Base-by-base conservation (phyloP, 2,329 filamentous ascomycete genomes). In the Colletotrichum costaricense region DNA sequence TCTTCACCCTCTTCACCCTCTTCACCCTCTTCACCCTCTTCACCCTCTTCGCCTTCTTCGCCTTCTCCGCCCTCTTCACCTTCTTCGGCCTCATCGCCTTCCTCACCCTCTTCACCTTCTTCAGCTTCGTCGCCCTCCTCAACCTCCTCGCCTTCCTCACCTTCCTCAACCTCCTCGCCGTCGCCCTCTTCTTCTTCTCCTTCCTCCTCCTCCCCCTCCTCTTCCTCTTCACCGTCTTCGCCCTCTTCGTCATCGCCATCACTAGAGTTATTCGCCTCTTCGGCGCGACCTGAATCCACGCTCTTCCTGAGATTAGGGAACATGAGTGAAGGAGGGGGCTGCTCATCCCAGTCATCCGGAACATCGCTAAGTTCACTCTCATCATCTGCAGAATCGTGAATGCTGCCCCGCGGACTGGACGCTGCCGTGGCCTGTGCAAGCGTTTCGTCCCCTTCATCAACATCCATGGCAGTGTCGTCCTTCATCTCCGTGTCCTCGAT, bases 311-410 rank as follows among this genome's bases (percentile, higher is more conserved):
- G 77, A 70, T 87, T 88, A 0, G 88, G 87, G 66, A 90, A 90
- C 81, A 90, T 81, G 33, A 91, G 77, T 14, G 85, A 85, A 1
- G 86, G 84, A 1, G 88, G 88, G 35, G 88, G 86, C 54, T 91
- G 88, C 57, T 90, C 88, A 64, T 91, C 88, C 69, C 89, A 90
- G 54, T 87, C 88, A 4, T 88, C 82, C 30, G 90, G 86, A 5
- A 91, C 88, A 74, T 93, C 92, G 65, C 91, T 93, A 0, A 93
- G 84, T 74, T 93, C 92, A 78, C 91, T 93, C 80, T 93, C 92
- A 67, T 93, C 91, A 74, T 93, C 91, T 0, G 89, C 91, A 54
- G 88, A 92, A 73, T 93, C 91, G 73, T 92, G 89, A 8, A 91
- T 82, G 72, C 89, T 94, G 6, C 88, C 89, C 0, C 87, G 86